These are phyloP conservation scores for Orbilia oligospora DNA, from an alignment of 2,329 filamentous ascomycete species.

Conservation along the genomic window DNA sequence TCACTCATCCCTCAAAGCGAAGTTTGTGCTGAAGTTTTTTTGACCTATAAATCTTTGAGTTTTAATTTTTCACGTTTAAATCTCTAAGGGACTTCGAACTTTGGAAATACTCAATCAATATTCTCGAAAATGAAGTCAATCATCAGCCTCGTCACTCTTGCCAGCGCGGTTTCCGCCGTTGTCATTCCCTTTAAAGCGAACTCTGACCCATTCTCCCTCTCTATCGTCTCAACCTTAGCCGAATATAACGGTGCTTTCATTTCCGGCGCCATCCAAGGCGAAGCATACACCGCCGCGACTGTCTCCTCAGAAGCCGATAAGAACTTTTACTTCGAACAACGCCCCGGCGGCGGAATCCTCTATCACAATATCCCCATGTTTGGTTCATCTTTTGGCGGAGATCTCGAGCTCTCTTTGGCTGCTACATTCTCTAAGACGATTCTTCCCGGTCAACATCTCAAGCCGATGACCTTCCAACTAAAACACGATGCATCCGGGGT, in stretches of 20 bases:
- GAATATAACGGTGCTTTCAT: conserved; percentile 43
- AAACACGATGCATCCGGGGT: conserved; percentile 27
- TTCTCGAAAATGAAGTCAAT: conserved; percentile 46
- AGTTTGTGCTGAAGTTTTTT: not conserved
- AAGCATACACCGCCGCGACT: conserved; percentile 30
- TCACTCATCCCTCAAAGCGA: not conserved
- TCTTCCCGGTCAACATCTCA: conserved; percentile 47
- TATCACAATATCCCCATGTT: conserved; percentile 43
- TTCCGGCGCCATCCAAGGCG: conserved; percentile 22
- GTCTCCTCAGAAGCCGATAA: conserved; percentile 28
- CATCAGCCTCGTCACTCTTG: conserved; percentile 15
- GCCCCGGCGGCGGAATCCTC: conserved; percentile 36
- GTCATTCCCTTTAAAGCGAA: conserved; percentile 8
- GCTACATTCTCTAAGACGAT: conserved; percentile 29
- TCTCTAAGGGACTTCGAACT: not conserved
- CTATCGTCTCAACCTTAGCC: conserved; percentile 15
- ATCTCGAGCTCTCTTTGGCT: conserved; percentile 27
- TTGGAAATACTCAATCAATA: not conserved
- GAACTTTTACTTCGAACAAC: conserved; percentile 42
- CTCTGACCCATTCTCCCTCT: conserved; percentile 36
- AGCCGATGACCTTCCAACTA: conserved; percentile 35
- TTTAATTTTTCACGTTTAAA: not conserved
- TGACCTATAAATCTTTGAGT: not conserved
- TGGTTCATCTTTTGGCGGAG: conserved; percentile 13
- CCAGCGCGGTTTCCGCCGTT: conserved; percentile 3